Percentiles rank a stretch among this genome's conserved stretches.
These are phyloP conservation scores for Lentinus brumalis DNA, from an alignment of 768 basidiomycete genomes.

Conservation along the genomic window DNA sequence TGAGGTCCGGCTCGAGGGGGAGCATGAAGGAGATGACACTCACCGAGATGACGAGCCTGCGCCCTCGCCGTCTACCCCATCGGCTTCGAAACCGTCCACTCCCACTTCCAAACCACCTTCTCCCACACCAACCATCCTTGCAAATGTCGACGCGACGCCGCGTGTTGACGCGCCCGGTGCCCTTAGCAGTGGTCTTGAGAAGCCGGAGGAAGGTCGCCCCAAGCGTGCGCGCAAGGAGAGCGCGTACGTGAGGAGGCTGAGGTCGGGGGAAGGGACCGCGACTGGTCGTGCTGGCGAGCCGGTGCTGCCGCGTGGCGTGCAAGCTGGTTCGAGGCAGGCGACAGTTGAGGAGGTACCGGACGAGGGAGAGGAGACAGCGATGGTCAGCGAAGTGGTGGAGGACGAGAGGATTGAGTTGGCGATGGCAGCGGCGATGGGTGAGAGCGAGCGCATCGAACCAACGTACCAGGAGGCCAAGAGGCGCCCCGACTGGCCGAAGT, in stretches of 20 bases:
- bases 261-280: slow-evolving; percentile 4
- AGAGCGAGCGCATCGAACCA: slow-evolving; percentile 1
- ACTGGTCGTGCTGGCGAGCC: background rate
- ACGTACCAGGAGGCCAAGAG: slow-evolving; percentile 12
- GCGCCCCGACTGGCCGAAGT: slow-evolving; percentile 19
- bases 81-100: background rate
- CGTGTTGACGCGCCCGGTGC: too few relatives aligned
- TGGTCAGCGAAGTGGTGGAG: background rate
- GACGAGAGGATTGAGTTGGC: background rate
- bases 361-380: background rate
- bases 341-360: slow-evolving; percentile 3
- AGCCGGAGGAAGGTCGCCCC: background rate
- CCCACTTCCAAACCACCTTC: too few relatives aligned
- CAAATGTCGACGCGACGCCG: too few relatives aligned
- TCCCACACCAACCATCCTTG: too few relatives aligned
- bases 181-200: too few relatives aligned
- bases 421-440: background rate
- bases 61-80: background rate
- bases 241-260: slow-evolving; percentile 1
- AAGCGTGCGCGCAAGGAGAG: slow-evolving; percentile 2
- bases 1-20: slow-evolving; percentile 18
- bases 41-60: background rate
- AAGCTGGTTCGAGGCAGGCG: slow-evolving; percentile 1
- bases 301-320: slow-evolving; percentile 6
- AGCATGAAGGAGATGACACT: background rate